Percentiles rank a stretch among this genome's conserved stretches.
phyloP scores from a whole-genome alignment of 352 stramenopile genomes.

The Hyaloperonospora brassicae region DNA sequence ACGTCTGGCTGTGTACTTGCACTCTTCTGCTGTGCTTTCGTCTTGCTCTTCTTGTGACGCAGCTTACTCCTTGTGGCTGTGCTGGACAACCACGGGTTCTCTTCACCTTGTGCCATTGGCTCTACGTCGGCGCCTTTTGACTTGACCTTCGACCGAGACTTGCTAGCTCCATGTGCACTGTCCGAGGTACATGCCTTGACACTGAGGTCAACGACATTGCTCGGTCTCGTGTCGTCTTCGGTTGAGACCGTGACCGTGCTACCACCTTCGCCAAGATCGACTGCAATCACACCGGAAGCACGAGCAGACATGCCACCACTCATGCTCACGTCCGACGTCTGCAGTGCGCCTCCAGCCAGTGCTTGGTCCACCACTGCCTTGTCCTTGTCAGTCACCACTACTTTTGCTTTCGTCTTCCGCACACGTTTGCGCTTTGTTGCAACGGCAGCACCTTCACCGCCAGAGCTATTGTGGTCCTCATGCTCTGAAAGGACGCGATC shows the following conservation, averaged over 20 bases:
- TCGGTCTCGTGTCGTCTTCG: constrained; percentile 13
- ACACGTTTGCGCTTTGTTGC: constrained; percentile 22
- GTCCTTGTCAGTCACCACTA: constrained; percentile 42
- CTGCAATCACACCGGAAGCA: constrained; percentile 49
- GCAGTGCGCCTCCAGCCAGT: constrained; percentile 42
- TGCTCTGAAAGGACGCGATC: constrained; percentile 28
- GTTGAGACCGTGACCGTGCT: constrained; percentile 19
- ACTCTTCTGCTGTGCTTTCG: no score
- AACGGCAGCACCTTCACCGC: no score
- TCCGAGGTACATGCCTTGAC: constrained; percentile 4
- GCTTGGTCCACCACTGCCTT: constrained; percentile 45
- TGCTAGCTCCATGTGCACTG: no score
- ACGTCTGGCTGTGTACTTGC: no score
- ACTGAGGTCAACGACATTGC: constrained; percentile 31
- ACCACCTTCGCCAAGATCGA: constrained; percentile 58
- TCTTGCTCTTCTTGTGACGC: no score
- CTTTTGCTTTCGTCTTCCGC: constrained; percentile 37
- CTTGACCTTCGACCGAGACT: no score
- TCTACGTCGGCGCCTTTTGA: constrained; percentile 31
- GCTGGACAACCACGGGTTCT: no score
- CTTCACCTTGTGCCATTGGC: no score
- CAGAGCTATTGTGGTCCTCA: no score
- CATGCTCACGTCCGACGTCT: constrained; percentile 65
- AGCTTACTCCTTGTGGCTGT: no score
- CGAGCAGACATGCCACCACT: constrained; percentile 59